A percentile compares a stretch with the other conserved stretches of the same genome.
Conservation (phyloP, 345 rosid genomes). For the Corchorus capsularis region DNA sequence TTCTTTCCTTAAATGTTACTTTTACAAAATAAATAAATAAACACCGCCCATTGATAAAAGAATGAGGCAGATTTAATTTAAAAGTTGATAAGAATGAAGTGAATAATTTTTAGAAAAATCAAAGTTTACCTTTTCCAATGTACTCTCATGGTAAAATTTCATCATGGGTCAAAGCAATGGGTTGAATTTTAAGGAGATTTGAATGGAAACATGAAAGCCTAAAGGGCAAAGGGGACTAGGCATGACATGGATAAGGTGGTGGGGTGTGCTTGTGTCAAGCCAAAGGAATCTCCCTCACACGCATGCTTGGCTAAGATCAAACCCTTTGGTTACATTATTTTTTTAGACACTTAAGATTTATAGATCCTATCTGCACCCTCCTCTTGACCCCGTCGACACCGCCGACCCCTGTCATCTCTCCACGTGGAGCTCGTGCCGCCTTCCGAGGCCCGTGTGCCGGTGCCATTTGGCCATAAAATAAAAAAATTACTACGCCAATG, state of each 20-base stretch:
- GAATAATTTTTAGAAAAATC: too few relatives aligned
- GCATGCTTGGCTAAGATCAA: not conserved
- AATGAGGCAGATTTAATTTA: not conserved
- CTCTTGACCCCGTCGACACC: conserved; percentile 33
- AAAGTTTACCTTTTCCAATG: not conserved
- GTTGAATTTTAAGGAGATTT: too few relatives aligned
- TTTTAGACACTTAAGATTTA: not conserved
- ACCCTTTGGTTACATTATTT: not conserved
- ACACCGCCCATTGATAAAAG: too few relatives aligned
- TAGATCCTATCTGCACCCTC: not conserved
- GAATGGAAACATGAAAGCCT: too few relatives aligned
- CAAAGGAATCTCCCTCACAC: conserved; percentile 34
- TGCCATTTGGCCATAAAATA: conserved; percentile 13
- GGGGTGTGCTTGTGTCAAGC: conserved; percentile 38
- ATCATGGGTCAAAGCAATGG: conserved; percentile 6
- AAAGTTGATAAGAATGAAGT: not conserved
- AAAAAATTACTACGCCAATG: not conserved
- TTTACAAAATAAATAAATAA: not conserved
- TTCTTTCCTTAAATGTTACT: not conserved
- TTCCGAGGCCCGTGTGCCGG: conserved; percentile 29
- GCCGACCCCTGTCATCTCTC: conserved; percentile 35
- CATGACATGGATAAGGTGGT: conserved; percentile 33
- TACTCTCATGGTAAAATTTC: not conserved
- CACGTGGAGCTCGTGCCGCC: conserved; percentile 45
- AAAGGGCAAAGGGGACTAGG: not conserved